Base-by-base conservation (phyloP, 202 grass and related monocot genomes). In the Tripidium arundinaceum region DNA sequence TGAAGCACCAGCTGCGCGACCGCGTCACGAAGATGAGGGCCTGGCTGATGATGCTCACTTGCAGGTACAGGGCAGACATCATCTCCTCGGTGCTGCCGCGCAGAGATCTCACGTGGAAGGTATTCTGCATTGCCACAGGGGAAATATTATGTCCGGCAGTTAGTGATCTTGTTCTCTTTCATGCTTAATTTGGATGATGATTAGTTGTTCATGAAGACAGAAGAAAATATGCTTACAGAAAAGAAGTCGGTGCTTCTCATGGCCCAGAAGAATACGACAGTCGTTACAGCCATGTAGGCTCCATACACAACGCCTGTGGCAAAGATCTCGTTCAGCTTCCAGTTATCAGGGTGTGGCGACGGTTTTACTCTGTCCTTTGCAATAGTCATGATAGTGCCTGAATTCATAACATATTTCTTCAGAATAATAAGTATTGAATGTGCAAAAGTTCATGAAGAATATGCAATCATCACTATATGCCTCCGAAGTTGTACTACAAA, bases 41-140 rank as follows among this genome's bases (percentile, higher is more conserved):
- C 76, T 92, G 90, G 65, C 90, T 92, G 24, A 92, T 84, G 74
- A 92, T 92, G 52, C 90, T 92, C 54, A 92, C 90, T 87, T 92
- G 90, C 46, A 92, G 90, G 75, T 92, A 92, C 12, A 92, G 25
- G 22, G 90, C 90, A 18, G 90, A 77, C 87, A 79, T 92, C 87
- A 89, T 87, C 80, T 89, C 84, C 8, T 89, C 81, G 6, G 79
- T 43, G 19, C 52, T 89, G 41, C 74, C 21, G 29, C 90, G 89
- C 54, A 92, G 74, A 11, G 90, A 87, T 63, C 83, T 87, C 36
- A 92, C 87, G n/a, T 81, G 70, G 73, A 92, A 89, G 5, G 40
- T 77, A 21, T 84, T 36, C 90, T 92, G 75, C 49, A 43, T 72
- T 52, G 24, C 8, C 37, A 72, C 38, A 62, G 3, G 41, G 31